Evolutionary conservation across 73 alveolate species (phyloP), one percentile per base, ranked within the genome.

Genomic region (Paraurostyla sp.): DNA sequence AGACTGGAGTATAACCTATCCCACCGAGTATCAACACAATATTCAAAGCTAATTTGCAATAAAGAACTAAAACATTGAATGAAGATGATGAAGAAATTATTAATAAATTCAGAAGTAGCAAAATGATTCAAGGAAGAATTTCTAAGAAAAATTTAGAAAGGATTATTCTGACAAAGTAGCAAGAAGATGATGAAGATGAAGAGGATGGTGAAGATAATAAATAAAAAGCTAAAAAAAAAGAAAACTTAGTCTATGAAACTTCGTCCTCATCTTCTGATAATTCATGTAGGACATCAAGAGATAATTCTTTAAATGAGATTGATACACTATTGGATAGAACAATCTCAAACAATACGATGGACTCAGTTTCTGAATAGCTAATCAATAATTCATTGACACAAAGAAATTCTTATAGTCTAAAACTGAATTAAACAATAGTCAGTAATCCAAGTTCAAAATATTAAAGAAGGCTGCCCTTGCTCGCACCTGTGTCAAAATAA

Each of bases 21-120:
- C 30, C 76, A 27, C 48, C 76, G 32, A 59, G 32, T 22, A 4
- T 59, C 9, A 23, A 23, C 3, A 59, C 82, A 1, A 65, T 65
- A 16, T 65, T 65, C 58, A 65, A 65, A 22, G 82, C 82, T 29
- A 76, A 23, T 30, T 18, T 51, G 78, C 35, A 51, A 58, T 18
- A 9, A 3, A 16, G 46, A 25, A 9, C 11, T 11, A 81, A 81
- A 36, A 81, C 91, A 35, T 51, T 81, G 71, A 81, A 81, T 59
- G 91, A 81, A 32, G 91, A 81, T 38, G 91, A 81, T 81, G 82
- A 57, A 51, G 82, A 81, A 36, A 81, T 81, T 36, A 27, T 81
- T 30, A 7, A 30, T 16, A 81, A 40, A 59, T 50, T 81, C 3
- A 78, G 71, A 54, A 51, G 25, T 20, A 65, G 82, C 58, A 65